Conservation (phyloP, 192 early-diverging fungal genomes). For the Haplosporangium gracile region DNA sequence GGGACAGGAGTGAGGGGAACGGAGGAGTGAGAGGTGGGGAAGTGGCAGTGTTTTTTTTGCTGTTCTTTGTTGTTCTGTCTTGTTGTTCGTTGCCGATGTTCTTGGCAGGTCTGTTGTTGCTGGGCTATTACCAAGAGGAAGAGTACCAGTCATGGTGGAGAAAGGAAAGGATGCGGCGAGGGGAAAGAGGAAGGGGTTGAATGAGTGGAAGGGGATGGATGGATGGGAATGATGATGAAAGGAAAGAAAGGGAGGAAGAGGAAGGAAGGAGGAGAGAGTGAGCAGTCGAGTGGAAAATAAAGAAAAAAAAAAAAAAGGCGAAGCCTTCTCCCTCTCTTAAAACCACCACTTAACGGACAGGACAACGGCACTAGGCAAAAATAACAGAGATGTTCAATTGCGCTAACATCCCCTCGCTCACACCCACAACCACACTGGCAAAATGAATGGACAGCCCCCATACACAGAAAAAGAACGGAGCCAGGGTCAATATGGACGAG, state of each 20-base stretch:
- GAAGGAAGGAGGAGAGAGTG: neutral
- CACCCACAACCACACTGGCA: too few relatives aligned
- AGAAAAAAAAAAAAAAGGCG: neutral
- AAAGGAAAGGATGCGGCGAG: neutral
- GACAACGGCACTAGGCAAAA: conserved; percentile 1
- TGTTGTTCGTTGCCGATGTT: too few relatives aligned
- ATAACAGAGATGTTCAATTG: neutral
- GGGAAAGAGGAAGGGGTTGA: neutral
- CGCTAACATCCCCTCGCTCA: neutral
- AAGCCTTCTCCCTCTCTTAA: neutral
- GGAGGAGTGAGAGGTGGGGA: neutral
- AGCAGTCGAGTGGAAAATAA: neutral
- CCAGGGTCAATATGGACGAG: too few relatives aligned
- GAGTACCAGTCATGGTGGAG: conserved; percentile 36
- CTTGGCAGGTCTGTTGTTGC: neutral
- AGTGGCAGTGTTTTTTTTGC: neutral
- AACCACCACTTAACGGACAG: neutral
- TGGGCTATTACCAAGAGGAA: conserved; percentile 43
- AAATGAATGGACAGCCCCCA: too few relatives aligned
- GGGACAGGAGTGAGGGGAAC: neutral
- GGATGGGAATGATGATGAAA: neutral
- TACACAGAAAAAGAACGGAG: too few relatives aligned
- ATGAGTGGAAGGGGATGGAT: neutral
- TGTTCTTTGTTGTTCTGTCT: neutral
- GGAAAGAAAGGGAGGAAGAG: conserved; percentile 3